phyloP scores from a whole-genome alignment of 2,329 filamentous ascomycete species.

The Ceratocystis colombiana region DNA sequence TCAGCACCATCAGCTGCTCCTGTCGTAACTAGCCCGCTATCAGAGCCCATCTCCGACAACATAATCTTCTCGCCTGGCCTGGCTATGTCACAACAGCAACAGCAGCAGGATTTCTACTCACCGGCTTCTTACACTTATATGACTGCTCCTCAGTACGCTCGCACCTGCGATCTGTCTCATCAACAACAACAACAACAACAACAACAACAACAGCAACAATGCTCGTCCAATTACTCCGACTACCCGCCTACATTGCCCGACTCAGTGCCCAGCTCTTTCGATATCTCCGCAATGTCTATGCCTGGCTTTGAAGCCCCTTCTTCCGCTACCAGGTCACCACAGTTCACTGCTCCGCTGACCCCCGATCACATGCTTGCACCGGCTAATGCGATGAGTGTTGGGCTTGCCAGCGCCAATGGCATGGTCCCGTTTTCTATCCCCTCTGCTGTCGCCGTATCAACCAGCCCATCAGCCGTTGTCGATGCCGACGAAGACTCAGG shows the following conservation, averaged over 20 bases:
- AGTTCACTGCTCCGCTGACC: conserved; percentile 17
- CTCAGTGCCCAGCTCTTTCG: conserved; percentile 18
- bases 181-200: conserved; percentile 21
- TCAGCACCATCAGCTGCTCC: conserved; percentile 1
- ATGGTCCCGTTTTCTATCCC: background rate
- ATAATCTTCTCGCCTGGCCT: conserved; percentile 23
- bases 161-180: background rate
- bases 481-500: conserved; percentile 51
- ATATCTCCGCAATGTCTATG: conserved; percentile 13
- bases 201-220: conserved; percentile 11
- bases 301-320: conserved; percentile 18
- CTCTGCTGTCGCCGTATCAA: background rate
- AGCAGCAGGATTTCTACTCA: conserved; percentile 11
- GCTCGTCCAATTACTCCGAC: conserved; percentile 10
- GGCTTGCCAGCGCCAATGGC: background rate
- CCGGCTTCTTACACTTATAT: conserved; percentile 8
- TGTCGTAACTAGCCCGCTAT: conserved; percentile 13
- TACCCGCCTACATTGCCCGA: conserved; percentile 18
- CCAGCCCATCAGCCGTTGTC: conserved; percentile 27
- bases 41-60: conserved; percentile 11
- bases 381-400: background rate
- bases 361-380: conserved; percentile 13
- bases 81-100: background rate
- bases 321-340: conserved; percentile 7
- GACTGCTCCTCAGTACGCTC: conserved; percentile 4